A percentile compares a stretch with the other conserved stretches of the same genome.
Evolutionary conservation across 2,329 filamentous ascomycete genomes (phyloP).

Genomic region (Neofusicoccum sp.): DNA sequence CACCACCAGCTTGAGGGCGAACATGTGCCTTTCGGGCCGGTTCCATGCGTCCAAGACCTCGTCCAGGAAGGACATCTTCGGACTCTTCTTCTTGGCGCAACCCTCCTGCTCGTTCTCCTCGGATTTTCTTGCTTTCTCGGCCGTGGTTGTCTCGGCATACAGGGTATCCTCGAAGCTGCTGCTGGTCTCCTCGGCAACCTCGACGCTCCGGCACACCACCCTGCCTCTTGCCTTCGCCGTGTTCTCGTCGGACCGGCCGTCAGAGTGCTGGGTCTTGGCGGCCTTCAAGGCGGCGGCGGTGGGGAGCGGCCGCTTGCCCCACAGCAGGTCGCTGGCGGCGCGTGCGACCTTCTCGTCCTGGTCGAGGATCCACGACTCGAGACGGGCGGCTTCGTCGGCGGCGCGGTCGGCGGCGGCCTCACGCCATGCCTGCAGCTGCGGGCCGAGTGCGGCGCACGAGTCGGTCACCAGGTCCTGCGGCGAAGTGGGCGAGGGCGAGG

Average conservation of each 20-base stretch:
- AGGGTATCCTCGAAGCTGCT: constrained; percentile 12
- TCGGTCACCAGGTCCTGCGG: constrained; percentile 5
- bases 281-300: constrained; percentile 7
- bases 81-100: neutral
- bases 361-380: constrained; percentile 4
- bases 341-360: constrained; percentile 12
- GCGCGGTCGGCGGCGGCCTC: constrained; percentile 9
- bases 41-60: constrained; percentile 14
- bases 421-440: constrained; percentile 16
- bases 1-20: constrained; percentile 14
- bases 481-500: constrained; percentile 6
- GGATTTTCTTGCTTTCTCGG: constrained; percentile 1
- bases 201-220: constrained; percentile 18
- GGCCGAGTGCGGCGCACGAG: constrained; percentile 18
- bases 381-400: neutral
- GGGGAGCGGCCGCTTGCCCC: constrained; percentile 16
- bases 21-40: constrained; percentile 9
- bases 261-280: neutral
- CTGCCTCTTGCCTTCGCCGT: neutral
- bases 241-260: neutral
- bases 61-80: constrained; percentile 7
- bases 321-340: constrained; percentile 10
- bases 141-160: constrained; percentile 8
- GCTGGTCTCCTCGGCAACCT: constrained; percentile 6
- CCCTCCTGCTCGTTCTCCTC: neutral